Evolutionary conservation across 1,284 basidiomycete species (phyloP), one percentile per base, ranked within the genome.

Genomic region (Boletus semigastroideus): DNA sequence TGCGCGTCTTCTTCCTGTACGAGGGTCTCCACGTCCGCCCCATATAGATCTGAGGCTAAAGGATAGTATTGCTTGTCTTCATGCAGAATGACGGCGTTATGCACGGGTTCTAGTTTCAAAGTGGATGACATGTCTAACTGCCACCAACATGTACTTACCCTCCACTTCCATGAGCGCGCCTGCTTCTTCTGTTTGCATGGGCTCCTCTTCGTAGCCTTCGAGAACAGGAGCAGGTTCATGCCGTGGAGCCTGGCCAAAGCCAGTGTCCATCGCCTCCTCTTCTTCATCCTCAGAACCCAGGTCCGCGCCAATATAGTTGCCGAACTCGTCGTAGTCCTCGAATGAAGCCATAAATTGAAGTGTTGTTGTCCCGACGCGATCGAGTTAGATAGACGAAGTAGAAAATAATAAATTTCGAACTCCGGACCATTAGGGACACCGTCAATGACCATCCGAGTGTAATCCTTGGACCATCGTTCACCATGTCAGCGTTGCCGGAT

Each of bases 41-140:
- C 97, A 68, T 99, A 99, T 1, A 96, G 86, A 45, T 98, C 93
- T 49, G 80, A 78, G 0, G 97, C 97, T 12, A 89, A 89, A 9
- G 94, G 93, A 68, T 99, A 99, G 74, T 99, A 99, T 71, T 94
- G 90, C 73, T 99, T 99, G 76, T 99, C 92, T 70, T 99, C 97
- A 65, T 99, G 96, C 50, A 98, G 76, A 42, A 98, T 73, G 28
- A 98, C 91, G 46, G 94, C 93, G 60, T 92, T 94, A 57, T 90
- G 87, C 37, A 79, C 69, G 42, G 87, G 85, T 65, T 86, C 88
- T 87, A 57, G 47, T 54, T 51, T 47, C 40, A 50, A 42, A 16
- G 37, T 51, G 27, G 36, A 37, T n/a, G 39, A 50, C 31, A 49
- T 47, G 30, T 33, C 14, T 34, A 36, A 25, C 34, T 33, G 7